Evolutionary conservation across 148 eudicot species (phyloP).

Genomic region (Vaccinium macrocarpon): DNA sequence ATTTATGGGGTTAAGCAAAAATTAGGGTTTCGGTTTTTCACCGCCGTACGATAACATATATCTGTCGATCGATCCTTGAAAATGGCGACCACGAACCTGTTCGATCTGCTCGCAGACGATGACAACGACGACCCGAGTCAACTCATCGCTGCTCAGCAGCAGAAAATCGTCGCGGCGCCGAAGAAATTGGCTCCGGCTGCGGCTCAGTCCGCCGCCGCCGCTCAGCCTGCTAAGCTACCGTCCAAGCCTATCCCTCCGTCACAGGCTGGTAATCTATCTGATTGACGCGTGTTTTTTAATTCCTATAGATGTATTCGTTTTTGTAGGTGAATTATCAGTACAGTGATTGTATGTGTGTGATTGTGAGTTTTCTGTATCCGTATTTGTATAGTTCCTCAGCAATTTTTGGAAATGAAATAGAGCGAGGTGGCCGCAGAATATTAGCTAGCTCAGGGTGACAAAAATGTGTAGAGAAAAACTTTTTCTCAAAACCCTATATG

Average conservation of each 20-base stretch:
- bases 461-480: too few relatives aligned
- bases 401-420: not conserved
- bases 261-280: constrained; percentile 35
- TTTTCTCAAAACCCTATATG: too few relatives aligned
- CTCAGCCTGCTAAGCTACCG: constrained; percentile 43
- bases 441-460: too few relatives aligned
- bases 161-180: constrained; percentile 18
- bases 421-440: not conserved
- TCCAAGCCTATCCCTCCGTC: constrained; percentile 62
- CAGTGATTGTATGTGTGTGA: not conserved
- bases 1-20: constrained; percentile 21
- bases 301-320: not conserved
- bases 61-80: not conserved
- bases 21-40: constrained; percentile 21
- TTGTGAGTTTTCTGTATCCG: not conserved
- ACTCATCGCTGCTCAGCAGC: constrained; percentile 43
- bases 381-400: not conserved
- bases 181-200: constrained; percentile 23
- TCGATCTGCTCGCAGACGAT: constrained; percentile 52
- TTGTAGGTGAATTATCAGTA: not conserved
- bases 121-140: constrained; percentile 52
- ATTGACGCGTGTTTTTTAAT: not conserved
- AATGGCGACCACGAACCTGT: constrained; percentile 57
- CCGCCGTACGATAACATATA: not conserved
- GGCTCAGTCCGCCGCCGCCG: constrained; percentile 18